Evolutionary conservation across 768 basidiomycete genomes (phyloP).

Genomic region (Podaxis pistillaris): DNA sequence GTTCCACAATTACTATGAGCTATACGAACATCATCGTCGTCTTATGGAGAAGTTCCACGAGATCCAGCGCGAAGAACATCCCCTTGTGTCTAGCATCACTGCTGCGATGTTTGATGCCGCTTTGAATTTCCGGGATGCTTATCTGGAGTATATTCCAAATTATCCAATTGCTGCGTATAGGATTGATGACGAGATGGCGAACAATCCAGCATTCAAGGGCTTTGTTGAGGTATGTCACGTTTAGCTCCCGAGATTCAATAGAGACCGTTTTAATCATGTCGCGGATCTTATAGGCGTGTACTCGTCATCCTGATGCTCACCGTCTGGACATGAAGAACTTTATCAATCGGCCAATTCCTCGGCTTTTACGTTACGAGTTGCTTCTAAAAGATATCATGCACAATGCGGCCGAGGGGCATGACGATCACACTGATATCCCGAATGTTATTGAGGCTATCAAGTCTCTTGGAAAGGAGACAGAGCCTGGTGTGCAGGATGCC

Average conservation of each 20-base stretch:
- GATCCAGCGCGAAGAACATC: conserved; percentile 87
- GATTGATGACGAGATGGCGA: conserved; percentile 85
- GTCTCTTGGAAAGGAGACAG: conserved; percentile 80
- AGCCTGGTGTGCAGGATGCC: conserved; percentile 82
- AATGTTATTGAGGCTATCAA: conserved; percentile 87
- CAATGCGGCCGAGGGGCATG: conserved; percentile 68
- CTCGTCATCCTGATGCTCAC: conserved; percentile 73
- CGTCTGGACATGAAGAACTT: conserved; percentile 92
- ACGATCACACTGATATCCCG: conserved; percentile 81
- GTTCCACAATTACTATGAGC: conserved; percentile 82
- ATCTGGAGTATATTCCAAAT: conserved; percentile 91
- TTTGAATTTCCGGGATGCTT: conserved; percentile 88
- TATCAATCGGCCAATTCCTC: conserved; percentile 88
- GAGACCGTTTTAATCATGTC: conserved; percentile 1
- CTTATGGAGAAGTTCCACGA: conserved; percentile 81
- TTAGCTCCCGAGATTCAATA: conserved; percentile 20
- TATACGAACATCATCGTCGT: conserved; percentile 71
- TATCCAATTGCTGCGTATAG: conserved; percentile 89
- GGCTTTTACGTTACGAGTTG: conserved; percentile 85
- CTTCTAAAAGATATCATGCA: conserved; percentile 80
- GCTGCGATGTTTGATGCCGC: conserved; percentile 87
- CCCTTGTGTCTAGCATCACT: conserved; percentile 74
- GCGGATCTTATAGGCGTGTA: conserved; percentile 32
- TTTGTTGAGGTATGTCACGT: conserved; percentile 70
- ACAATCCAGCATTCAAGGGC: conserved; percentile 73